Base-by-base conservation (phyloP, 2,329 filamentous ascomycete species). In the Aspergillus brunneoviolaceus region DNA sequence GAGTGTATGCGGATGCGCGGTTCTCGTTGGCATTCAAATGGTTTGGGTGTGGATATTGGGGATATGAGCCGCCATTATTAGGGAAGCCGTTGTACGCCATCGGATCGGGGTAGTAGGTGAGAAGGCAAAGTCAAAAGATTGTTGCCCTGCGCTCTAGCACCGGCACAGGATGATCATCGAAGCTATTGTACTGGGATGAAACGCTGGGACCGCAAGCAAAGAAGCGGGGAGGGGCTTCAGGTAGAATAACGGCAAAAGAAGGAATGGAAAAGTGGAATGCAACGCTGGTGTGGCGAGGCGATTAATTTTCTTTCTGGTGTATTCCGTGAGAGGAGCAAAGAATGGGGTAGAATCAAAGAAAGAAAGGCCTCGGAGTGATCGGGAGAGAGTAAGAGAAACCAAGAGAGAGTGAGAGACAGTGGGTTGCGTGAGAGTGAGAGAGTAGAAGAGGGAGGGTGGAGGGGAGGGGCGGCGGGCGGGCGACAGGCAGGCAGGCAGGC, bases 1-100 rank as follows among this genome's bases (percentile, higher is more conserved):
- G 67, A 6, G 60, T 55, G 39, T 67, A 64, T 61, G 72, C 60
- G 66, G 73, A 65, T 53, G 65, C 63, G 51, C 65, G 61, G 55
- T 62, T 49, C 25, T 73, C 67, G 31, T 66, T 68, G 12, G 65
- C 49, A 55, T 68, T 59, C 54, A 60, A 52, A 54, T 60, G 63
- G 51, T 64, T 67, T 59, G 65, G 63, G 61, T 67, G 66, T 51
- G 69, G 68, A 60, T 65, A 58, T 55, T 70, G 68, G 21, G 69
- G 63, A 58, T 73, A 75, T 29, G 70, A 63, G 53, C 64, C 72
- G 57, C 69, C 61, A 57, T 57, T 67, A 53, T 65, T 56, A 66
- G 74, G 74, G 63, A 77, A 78, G 60, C 72, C 73, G 70, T 80
- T 74, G 71, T 80, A 79, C 55, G 77, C 76, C 76, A 79, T 80